phyloP scores from a whole-genome alignment of 2,329 filamentous ascomycete genomes.

The Talaromyces sp. region DNA sequence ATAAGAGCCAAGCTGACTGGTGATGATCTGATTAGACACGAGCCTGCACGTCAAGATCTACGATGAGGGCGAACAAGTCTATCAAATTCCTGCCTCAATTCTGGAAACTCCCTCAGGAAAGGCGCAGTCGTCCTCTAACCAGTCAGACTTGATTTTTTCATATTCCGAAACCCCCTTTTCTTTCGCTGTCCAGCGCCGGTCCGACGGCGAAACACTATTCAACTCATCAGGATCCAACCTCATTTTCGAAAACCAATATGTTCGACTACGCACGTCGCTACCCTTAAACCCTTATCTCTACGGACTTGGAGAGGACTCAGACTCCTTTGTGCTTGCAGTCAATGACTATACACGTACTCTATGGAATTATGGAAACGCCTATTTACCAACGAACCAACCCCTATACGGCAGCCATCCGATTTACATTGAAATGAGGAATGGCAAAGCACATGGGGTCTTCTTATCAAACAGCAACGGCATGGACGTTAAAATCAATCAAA shows the following conservation, averaged over 20 bases:
- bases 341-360: conserved; percentile 65
- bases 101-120: conserved; percentile 53
- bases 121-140: conserved; percentile 40
- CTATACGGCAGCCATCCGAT: conserved; percentile 69
- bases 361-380: conserved; percentile 63
- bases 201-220: conserved; percentile 47
- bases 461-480: conserved; percentile 69
- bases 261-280: conserved; percentile 66
- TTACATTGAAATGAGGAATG: conserved; percentile 66
- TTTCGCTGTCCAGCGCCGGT: conserved; percentile 51
- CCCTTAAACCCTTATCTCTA: conserved; percentile 67
- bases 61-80: conserved; percentile 63
- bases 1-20: not conserved
- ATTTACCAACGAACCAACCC: conserved; percentile 57
- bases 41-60: conserved; percentile 72
- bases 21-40: not conserved
- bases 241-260: conserved; percentile 72
- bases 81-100: conserved; percentile 67
- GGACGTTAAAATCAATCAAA: conserved; percentile 69
- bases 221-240: conserved; percentile 63
- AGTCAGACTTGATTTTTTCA: conserved; percentile 41
- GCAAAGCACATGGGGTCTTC: conserved; percentile 59
- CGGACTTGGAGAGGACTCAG: conserved; percentile 72
- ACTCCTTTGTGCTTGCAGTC: conserved; percentile 62
- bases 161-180: conserved; percentile 58